These are phyloP conservation scores for Cardiospermum halicacabum DNA, from an alignment of 345 rosid species.

Conservation along the genomic window DNA sequence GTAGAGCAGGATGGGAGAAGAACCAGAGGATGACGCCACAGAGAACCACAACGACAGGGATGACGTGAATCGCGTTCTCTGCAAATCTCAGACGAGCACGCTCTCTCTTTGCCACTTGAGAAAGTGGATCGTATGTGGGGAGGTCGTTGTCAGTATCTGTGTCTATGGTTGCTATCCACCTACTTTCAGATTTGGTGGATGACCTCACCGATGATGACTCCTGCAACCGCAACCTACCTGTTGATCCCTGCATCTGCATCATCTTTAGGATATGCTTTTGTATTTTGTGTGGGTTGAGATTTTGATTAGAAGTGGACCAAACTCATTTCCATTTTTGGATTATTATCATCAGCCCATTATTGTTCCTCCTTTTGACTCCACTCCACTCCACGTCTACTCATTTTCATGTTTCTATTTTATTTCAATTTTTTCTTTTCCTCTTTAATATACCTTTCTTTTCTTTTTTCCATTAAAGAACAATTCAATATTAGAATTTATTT, in stretches of 20 bases:
- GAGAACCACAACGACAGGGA: slow-evolving; percentile 60
- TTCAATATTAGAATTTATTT: too few species aligned
- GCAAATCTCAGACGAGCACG: slow-evolving; percentile 56
- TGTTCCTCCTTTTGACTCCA: background rate
- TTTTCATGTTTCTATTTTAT: background rate
- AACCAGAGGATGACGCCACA: slow-evolving; percentile 74
- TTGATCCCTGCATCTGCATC: slow-evolving; percentile 65
- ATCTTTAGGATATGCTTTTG: background rate
- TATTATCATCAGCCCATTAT: background rate
- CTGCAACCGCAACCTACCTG: slow-evolving; percentile 45
- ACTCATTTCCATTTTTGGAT: background rate
- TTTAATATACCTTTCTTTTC: too few species aligned
- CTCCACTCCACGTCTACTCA: background rate
- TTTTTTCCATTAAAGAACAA: too few species aligned
- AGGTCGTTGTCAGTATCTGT: slow-evolving; percentile 26
- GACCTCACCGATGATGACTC: slow-evolving; percentile 29
- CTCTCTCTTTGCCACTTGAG: slow-evolving; percentile 59
- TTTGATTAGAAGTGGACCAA: too few species aligned
- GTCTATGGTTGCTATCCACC: slow-evolving; percentile 16
- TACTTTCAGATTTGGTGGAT: slow-evolving; percentile 24
- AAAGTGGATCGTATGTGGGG: slow-evolving; percentile 63
- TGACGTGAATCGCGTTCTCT: slow-evolving; percentile 66
- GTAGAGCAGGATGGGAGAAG: slow-evolving; percentile 51
- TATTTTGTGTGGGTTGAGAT: background rate
- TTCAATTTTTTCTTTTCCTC: too few species aligned